phyloP scores from a whole-genome alignment of 192 early-diverging fungal species.

The Kappamyces sp. region DNA sequence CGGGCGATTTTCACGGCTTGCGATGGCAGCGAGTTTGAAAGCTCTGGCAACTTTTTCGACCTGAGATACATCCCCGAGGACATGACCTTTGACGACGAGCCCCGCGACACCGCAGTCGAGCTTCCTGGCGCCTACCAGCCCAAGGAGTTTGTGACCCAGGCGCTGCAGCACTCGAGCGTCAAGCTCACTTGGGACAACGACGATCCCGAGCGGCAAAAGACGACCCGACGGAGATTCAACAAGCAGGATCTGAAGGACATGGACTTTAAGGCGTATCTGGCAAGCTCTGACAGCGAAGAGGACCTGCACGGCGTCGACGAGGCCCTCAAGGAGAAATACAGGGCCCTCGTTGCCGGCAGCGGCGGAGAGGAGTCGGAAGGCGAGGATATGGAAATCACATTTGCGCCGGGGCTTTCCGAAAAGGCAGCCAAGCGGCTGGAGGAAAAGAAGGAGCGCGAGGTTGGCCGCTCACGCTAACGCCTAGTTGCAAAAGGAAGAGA shows the following conservation, averaged over 20 bases:
- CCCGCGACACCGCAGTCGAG: constrained; percentile 33
- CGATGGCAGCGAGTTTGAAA: constrained; percentile 90
- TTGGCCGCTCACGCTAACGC: constrained; percentile 16
- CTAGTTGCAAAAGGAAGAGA: constrained; percentile 62
- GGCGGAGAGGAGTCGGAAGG: constrained; percentile 50
- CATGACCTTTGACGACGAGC: constrained; percentile 74
- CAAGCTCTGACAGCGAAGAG: constrained; percentile 62
- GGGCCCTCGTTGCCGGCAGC: constrained; percentile 21
- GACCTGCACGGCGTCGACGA: constrained; percentile 49
- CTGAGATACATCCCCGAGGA: constrained; percentile 89
- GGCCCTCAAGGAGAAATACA: constrained; percentile 37
- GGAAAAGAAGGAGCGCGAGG: constrained; percentile 44
- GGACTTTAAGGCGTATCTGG: constrained; percentile 88
- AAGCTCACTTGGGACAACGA: constrained; percentile 95
- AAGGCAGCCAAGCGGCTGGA: constrained; percentile 49
- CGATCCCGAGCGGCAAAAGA: constrained; percentile 71
- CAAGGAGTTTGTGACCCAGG: constrained; percentile 67
- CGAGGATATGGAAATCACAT: constrained; percentile 91
- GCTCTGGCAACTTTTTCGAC: constrained; percentile 87
- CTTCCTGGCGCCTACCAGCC: constrained; percentile 29
- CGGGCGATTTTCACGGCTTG: constrained; percentile 70
- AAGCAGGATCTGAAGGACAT: constrained; percentile 83
- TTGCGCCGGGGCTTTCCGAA: constrained; percentile 84
- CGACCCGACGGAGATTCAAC: constrained; percentile 77
- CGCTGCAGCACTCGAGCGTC: constrained; percentile 87